These are phyloP conservation scores for Vinca minor DNA, from an alignment of 257 asterid species.

Conservation along the genomic window DNA sequence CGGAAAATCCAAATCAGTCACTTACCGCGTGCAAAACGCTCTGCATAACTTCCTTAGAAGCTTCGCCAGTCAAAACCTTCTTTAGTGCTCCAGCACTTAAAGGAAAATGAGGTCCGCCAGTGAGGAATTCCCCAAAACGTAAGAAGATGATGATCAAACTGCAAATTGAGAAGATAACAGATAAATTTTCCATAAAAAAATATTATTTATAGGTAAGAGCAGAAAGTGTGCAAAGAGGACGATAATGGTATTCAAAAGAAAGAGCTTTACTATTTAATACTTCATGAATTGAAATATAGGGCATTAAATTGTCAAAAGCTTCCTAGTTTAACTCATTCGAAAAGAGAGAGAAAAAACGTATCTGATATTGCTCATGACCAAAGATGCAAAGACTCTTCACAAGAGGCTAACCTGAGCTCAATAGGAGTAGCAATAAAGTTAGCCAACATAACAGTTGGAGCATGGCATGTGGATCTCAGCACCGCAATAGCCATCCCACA, in stretches of 20 bases:
- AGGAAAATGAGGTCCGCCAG: conserved; percentile 88
- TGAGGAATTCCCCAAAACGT: conserved; percentile 67
- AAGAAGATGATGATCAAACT: conserved; percentile 82
- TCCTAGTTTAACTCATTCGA: neutral
- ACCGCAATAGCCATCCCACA: conserved; percentile 77
- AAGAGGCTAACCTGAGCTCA: conserved; percentile 56
- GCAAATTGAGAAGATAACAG: neutral
- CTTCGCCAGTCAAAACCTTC: conserved; percentile 87
- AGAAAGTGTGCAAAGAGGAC: neutral
- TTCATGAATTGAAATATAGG: neutral
- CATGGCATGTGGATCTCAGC: conserved; percentile 67
- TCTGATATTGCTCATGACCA: conserved; percentile 4
- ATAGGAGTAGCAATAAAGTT: conserved; percentile 79
- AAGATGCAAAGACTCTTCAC: neutral
- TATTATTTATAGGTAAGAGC: neutral
- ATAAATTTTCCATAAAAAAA: neutral
- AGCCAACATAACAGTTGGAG: conserved; percentile 89
- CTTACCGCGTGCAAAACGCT: conserved; percentile 81
- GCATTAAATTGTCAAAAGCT: neutral
- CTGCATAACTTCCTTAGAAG: conserved; percentile 64
- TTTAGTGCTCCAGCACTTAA: conserved; percentile 76
- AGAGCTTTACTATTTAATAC: neutral
- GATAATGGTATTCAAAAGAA: neutral
- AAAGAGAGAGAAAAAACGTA: neutral
- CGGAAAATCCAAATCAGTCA: conserved; percentile 13